Conservation (phyloP, 2,329 filamentous ascomycete species). For the Paraconiothyrium sp. region DNA sequence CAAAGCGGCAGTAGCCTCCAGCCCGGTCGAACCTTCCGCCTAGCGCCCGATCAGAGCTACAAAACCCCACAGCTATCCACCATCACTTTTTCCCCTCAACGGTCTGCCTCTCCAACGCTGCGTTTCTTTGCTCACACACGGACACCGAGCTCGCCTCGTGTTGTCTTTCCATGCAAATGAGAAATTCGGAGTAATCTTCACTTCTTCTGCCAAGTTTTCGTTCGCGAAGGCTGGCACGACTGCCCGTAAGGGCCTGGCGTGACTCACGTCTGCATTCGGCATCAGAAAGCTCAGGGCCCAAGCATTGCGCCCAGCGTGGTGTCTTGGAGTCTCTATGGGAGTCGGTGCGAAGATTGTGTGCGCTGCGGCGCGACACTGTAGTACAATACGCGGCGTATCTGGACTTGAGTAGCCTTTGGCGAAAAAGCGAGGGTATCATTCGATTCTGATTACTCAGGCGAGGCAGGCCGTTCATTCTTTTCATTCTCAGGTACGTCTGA, state of each 20-base stretch:
- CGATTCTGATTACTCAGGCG: slow-evolving; percentile 93
- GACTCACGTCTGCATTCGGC: slow-evolving; percentile 84
- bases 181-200: slow-evolving; percentile 99
- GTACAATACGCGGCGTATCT: slow-evolving; percentile 93
- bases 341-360: slow-evolving; percentile 93
- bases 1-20: no score
- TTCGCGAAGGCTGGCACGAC: slow-evolving; percentile 57
- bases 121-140: slow-evolving; percentile 94
- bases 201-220: slow-evolving; percentile 52
- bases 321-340: slow-evolving; percentile 75
- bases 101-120: slow-evolving; percentile 89
- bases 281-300: slow-evolving; percentile 86
- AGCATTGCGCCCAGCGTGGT: slow-evolving; percentile 19
- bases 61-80: slow-evolving; percentile 40
- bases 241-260: slow-evolving; percentile 90
- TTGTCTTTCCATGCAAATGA: slow-evolving; percentile 74
- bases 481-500: slow-evolving; percentile 60
- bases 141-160: slow-evolving; percentile 49
- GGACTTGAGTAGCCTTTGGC: slow-evolving; percentile 51
- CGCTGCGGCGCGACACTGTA: slow-evolving; percentile 79
- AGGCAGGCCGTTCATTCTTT: slow-evolving; percentile 75
- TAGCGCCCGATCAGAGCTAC: slow-evolving; percentile 40
- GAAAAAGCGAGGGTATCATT: slow-evolving; percentile 70
- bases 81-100: slow-evolving; percentile 64
- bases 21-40: slow-evolving; percentile 14